A percentile compares a stretch with the other conserved stretches of the same genome.
These are phyloP conservation scores for Naganishia sp. DNA, from an alignment of 1,284 basidiomycete species.

Conservation along the genomic window DNA sequence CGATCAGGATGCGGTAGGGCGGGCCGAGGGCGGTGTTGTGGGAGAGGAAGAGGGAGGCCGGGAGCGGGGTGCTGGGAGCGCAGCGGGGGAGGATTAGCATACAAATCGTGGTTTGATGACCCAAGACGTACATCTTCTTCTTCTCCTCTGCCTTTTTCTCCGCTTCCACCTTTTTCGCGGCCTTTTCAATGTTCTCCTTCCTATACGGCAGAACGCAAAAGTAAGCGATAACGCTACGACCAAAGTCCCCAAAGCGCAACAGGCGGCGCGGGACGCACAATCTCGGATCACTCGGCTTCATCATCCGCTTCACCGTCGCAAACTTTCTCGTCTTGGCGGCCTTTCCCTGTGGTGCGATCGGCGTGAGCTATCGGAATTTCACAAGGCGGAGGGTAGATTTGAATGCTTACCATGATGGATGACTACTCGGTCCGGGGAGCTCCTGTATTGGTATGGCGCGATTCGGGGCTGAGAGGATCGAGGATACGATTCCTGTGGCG, in stretches of 20 bases:
- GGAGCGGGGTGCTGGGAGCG: constrained; percentile 67
- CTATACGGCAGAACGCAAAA: constrained; percentile 39
- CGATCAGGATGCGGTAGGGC: constrained; percentile 94
- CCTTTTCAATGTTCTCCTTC: constrained; percentile 58
- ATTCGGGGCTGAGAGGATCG: no score
- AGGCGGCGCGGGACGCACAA: constrained; percentile 63
- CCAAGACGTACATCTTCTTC: constrained; percentile 53
- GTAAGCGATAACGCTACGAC: background rate
- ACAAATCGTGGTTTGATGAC: no score
- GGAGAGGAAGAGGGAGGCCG: constrained; percentile 89
- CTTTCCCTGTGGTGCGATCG: constrained; percentile 66
- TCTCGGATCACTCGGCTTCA: constrained; percentile 91
- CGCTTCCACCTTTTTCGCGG: constrained; percentile 55
- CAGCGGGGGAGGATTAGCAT: background rate
- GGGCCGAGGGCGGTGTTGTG: constrained; percentile 96
- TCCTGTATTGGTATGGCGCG: no score
- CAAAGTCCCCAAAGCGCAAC: background rate
- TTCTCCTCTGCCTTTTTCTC: constrained; percentile 55
- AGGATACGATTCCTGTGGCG: no score
- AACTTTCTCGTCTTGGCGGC: constrained; percentile 95
- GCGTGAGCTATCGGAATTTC: no score
- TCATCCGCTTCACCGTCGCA: constrained; percentile 88
- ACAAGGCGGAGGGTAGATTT: background rate
- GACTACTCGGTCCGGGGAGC: background rate
- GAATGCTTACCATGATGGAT: background rate